Conservation (phyloP, 805 yeast species). For the Candida alai region DNA sequence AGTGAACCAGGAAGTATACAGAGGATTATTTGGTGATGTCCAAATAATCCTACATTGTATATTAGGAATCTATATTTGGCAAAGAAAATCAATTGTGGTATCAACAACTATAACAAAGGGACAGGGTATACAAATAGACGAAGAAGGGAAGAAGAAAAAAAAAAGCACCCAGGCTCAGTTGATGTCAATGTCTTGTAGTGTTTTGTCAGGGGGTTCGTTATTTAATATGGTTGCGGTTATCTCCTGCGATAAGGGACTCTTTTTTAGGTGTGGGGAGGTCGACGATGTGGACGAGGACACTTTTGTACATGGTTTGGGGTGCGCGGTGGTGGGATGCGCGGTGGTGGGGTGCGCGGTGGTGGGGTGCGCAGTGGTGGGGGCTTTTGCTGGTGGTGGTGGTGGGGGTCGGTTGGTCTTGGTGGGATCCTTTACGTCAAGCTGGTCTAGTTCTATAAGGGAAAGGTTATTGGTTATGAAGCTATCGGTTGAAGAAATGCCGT, state of each 20-base stretch:
- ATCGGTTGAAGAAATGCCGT: slow-evolving; percentile 23
- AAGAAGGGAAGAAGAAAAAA: too few species aligned
- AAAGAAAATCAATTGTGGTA: too few species aligned
- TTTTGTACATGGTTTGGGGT: too few species aligned
- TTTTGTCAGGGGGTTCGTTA: slow-evolving; percentile 1
- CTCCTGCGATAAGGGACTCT: slow-evolving; percentile 7
- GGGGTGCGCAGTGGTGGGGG: not conserved
- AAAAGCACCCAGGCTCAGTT: slow-evolving; percentile 1
- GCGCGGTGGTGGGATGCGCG: slow-evolving; percentile 1
- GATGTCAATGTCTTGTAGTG: slow-evolving; percentile 4
- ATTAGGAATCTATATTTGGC: too few species aligned
- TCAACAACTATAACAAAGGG: too few species aligned
- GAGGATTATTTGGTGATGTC: slow-evolving; percentile 80
- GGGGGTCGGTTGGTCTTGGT: slow-evolving; percentile 4
- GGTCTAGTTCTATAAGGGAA: slow-evolving; percentile 21
- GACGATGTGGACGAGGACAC: too few species aligned
- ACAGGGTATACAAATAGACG: too few species aligned
- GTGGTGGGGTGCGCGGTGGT: not conserved
- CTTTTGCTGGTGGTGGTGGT: not conserved
- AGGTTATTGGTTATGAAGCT: slow-evolving; percentile 29
- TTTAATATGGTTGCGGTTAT: slow-evolving; percentile 1
- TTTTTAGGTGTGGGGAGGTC: slow-evolving; percentile 1
- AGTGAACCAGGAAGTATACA: slow-evolving; percentile 55
- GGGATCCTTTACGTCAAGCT: too few species aligned
- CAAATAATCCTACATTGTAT: not conserved